Percentiles rank a stretch among this genome's conserved stretches.
phyloP scores from a whole-genome alignment of 2,329 filamentous ascomycete species.

The Plectosphaerella sp. region DNA sequence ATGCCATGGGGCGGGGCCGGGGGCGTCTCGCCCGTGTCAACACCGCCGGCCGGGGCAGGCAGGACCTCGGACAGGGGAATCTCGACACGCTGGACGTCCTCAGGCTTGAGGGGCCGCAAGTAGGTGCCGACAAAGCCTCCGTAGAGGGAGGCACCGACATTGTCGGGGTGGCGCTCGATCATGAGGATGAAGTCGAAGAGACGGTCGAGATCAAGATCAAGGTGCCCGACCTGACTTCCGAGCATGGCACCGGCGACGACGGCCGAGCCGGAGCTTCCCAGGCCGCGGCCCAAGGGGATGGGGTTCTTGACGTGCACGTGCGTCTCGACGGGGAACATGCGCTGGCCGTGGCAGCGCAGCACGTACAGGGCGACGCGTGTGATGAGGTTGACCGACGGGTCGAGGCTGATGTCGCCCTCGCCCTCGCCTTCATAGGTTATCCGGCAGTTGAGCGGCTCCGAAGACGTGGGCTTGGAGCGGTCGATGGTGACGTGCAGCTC shows the following conservation, averaged over 20 bases:
- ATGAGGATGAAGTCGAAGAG: conserved; percentile 96
- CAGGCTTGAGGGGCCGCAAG: conserved; percentile 83
- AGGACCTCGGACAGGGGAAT: conserved; percentile 93
- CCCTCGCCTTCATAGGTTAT: conserved; percentile 88
- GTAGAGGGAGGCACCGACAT: conserved; percentile 90
- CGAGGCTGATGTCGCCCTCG: conserved; percentile 73
- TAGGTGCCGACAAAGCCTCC: conserved; percentile 97
- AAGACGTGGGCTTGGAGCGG: conserved; percentile 46
- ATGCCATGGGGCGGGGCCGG: conserved; percentile 89
- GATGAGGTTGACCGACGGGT: conserved; percentile 85
- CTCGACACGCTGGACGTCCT: conserved; percentile 85
- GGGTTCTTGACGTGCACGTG: conserved; percentile 94
- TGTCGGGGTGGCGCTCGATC: conserved; percentile 93
- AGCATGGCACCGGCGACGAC: conserved; percentile 94
- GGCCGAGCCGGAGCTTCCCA: conserved; percentile 93
- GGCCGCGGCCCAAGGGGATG: conserved; percentile 84
- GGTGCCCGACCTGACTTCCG: conserved; percentile 79
- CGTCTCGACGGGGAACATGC: conserved; percentile 78
- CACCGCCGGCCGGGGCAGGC: conserved; percentile 81
- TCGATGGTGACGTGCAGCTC: conserved; percentile 80
- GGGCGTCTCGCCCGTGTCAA: conserved; percentile 82
- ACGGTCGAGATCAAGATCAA: conserved; percentile 65
- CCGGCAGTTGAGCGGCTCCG: conserved; percentile 73
- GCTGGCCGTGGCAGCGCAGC: conserved; percentile 83
- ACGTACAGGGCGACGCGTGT: conserved; percentile 94